Conservation (phyloP, 2,329 filamentous ascomycete species). For the Colletotrichum paranaense region DNA sequence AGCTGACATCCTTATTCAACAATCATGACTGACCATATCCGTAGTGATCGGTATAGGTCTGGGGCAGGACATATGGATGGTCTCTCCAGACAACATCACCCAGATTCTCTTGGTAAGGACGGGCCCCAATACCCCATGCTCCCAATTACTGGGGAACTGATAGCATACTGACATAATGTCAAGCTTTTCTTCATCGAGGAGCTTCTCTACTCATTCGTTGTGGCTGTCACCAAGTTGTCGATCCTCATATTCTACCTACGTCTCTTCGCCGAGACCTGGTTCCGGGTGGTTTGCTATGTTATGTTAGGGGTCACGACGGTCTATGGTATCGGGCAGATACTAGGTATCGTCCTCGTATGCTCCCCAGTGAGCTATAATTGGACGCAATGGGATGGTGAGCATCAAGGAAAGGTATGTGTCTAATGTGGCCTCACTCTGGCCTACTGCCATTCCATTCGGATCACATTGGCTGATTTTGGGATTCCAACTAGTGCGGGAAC, state of each 20-base stretch:
- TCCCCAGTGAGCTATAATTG: constrained; percentile 15
- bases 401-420: not conserved
- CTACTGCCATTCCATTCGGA: not conserved
- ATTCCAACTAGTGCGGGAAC: not conserved
- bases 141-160: not conserved
- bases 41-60: constrained; percentile 11
- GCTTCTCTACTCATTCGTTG: constrained; percentile 12
- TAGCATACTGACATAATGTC: not conserved
- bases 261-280: constrained; percentile 13
- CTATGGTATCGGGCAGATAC: constrained; percentile 10
- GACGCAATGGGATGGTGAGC: constrained; percentile 16
- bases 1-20: not conserved
- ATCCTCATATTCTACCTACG: constrained; percentile 21
- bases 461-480: not conserved
- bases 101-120: constrained; percentile 17
- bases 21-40: not conserved
- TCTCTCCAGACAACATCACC: constrained; percentile 21
- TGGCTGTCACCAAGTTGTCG: constrained; percentile 15
- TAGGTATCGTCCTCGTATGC: not conserved
- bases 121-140: too few relatives aligned
- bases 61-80: constrained; percentile 10
- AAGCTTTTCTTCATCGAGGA: constrained; percentile 24
- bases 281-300: not conserved
- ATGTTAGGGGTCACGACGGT: not conserved
- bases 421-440: not conserved